Conservation (phyloP, 176 grass and related monocot genomes). For the Rhynchospora tenuis region DNA sequence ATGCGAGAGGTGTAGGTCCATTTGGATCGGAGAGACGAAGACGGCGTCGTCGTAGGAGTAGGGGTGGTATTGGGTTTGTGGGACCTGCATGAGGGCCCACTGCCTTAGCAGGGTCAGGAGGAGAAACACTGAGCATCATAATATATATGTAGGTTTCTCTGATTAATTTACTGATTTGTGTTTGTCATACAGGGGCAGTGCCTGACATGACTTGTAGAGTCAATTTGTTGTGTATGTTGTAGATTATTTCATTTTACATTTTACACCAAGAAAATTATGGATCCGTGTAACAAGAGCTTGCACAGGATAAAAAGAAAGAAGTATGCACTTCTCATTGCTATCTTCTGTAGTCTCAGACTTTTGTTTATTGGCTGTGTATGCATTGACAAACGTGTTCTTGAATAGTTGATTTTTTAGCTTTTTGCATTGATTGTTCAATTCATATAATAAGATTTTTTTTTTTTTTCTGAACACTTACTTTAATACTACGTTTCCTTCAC, state of each 20-base stretch:
- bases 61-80: conserved; percentile 42
- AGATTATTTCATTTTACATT: conserved; percentile 22
- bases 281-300: conserved; percentile 3
- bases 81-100: conserved; percentile 5
- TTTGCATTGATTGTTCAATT: conserved; percentile 3
- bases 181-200: conserved; percentile 32
- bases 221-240: conserved; percentile 25
- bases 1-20: conserved; percentile 22
- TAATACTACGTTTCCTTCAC: neutral
- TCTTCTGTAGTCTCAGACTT: conserved; percentile 15
- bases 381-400: neutral
- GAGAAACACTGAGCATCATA: conserved; percentile 27
- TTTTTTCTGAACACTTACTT: neutral
- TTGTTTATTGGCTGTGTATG: conserved; percentile 2
- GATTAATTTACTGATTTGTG: conserved; percentile 59
- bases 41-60: conserved; percentile 52
- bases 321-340: conserved; percentile 24
- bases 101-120: neutral
- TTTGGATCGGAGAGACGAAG: conserved; percentile 42
- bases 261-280: conserved; percentile 11
- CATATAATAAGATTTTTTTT: neutral
- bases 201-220: conserved; percentile 17
- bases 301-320: conserved; percentile 12
- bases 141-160: conserved; percentile 48
- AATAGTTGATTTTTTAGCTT: neutral